A percentile compares a stretch with the other conserved stretches of the same genome.
Evolutionary conservation across 805 yeast genomes (phyloP).

Genomic region (Pichia phayaonensis): DNA sequence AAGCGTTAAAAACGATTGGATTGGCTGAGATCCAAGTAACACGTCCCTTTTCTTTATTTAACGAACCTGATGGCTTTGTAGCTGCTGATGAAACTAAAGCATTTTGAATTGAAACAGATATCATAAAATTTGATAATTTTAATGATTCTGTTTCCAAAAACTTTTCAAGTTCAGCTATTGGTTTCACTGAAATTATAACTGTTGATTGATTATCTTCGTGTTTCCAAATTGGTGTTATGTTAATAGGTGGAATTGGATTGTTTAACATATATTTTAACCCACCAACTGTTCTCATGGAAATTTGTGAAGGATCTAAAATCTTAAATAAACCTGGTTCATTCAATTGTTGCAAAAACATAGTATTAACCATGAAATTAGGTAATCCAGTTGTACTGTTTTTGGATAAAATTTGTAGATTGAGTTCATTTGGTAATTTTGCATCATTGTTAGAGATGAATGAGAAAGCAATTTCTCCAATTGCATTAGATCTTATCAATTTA

Average conservation of each 20-base stretch:
- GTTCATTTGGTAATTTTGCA: conserved; percentile 33
- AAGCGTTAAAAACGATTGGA: conserved; percentile 31
- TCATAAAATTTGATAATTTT: conserved; percentile 48
- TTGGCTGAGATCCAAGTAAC: conserved; percentile 70
- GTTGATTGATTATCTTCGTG: conserved; percentile 80
- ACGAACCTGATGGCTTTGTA: conserved; percentile 87
- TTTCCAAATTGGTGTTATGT: conserved; percentile 81
- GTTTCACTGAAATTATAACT: conserved; percentile 63
- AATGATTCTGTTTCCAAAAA: conserved; percentile 29
- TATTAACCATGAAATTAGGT: conserved; percentile 43
- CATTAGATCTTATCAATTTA: conserved; percentile 45
- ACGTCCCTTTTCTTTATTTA: conserved; percentile 77
- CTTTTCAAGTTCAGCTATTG: conserved; percentile 39
- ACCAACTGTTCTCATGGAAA: conserved; percentile 62
- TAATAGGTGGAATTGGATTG: conserved; percentile 52
- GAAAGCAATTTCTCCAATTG: conserved; percentile 82
- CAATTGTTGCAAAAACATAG: conserved; percentile 41
- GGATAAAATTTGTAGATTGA: conserved; percentile 33
- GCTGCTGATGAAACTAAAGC: conserved; percentile 66
- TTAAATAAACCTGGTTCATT: conserved; percentile 28
- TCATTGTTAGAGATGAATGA: conserved; percentile 42
- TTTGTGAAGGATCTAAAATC: conserved; percentile 38
- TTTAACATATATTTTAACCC: conserved; percentile 69
- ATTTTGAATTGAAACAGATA: conserved; percentile 55
- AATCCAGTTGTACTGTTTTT: conserved; percentile 33